These are phyloP conservation scores for Torrubiellomyces zombiae DNA, from an alignment of 2,329 filamentous ascomycete genomes.

Conservation along the genomic window DNA sequence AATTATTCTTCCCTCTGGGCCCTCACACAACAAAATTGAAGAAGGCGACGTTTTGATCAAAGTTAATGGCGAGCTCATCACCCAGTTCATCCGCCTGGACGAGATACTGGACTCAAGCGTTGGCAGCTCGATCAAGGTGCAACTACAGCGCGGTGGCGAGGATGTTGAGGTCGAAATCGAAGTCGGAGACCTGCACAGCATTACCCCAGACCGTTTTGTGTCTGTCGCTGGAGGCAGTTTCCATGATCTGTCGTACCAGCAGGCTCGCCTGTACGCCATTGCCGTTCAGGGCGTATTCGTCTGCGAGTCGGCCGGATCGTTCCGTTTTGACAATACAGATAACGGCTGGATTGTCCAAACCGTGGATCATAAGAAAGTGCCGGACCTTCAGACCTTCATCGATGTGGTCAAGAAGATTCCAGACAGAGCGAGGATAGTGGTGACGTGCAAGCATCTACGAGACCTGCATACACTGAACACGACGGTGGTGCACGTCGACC, in stretches of 20 bases:
- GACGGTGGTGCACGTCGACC: slow-evolving; percentile 78
- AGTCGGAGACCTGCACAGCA: slow-evolving; percentile 81
- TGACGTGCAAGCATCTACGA: slow-evolving; percentile 88
- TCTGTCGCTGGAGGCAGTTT: slow-evolving; percentile 88
- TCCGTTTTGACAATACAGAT: slow-evolving; percentile 80
- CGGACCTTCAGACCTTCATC: slow-evolving; percentile 75
- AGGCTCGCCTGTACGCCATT: slow-evolving; percentile 89
- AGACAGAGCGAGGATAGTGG: slow-evolving; percentile 66
- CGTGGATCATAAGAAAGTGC: slow-evolving; percentile 80
- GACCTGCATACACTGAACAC: slow-evolving; percentile 93
- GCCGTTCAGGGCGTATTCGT: slow-evolving; percentile 85
- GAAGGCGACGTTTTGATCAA: slow-evolving; percentile 90
- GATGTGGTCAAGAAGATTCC: slow-evolving; percentile 81
- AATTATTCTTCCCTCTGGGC: slow-evolving; percentile 81
- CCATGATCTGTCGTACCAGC: slow-evolving; percentile 92
- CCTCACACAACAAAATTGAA: slow-evolving; percentile 71
- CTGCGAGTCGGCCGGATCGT: slow-evolving; percentile 87
- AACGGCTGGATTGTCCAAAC: slow-evolving; percentile 90
- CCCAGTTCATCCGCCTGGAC: slow-evolving; percentile 82
- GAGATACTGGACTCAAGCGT: slow-evolving; percentile 84
- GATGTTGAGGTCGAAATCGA: slow-evolving; percentile 71
- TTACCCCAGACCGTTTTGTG: slow-evolving; percentile 91
- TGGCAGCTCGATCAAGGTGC: slow-evolving; percentile 56
- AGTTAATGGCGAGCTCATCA: slow-evolving; percentile 84
- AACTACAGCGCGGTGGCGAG: slow-evolving; percentile 77